Base-by-base conservation (phyloP, 306 rosid genomes). In the Prunus kanzakura region DNA sequence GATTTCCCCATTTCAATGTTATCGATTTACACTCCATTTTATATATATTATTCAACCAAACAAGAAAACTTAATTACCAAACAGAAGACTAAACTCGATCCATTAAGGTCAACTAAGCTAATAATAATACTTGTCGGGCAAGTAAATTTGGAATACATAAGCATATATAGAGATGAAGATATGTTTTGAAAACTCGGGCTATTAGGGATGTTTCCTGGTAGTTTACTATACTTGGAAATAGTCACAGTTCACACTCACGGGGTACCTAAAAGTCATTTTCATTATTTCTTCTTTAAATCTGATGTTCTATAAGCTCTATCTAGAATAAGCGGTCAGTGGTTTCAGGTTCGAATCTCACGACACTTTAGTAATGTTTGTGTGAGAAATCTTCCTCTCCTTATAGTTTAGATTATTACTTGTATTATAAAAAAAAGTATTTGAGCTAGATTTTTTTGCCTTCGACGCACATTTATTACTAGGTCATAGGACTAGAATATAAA, bases 331-430 rank as follows among this genome's bases (percentile, higher is more conserved):
- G 9, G 8, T 38, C 0, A 32, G 7, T 32, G 7, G 8, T 32
- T 32, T 32, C 0, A 32, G 0, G 1, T 32, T 32, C 7, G 7
- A 32, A 32, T 32, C 1, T 32, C 7, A 5, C 0, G 7, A 5
- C 0, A 32, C 6, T 0, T 32, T 32, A 6, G 0, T 32, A 32
- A 32, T 32, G 0, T 32, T 32, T 32, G 7, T 32, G 38, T 32
- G 7, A 32, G 38, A 32, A 32, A 32, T 32, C 8, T 32, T 1
- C 1, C 1, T 35, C 8, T 0, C 0, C 0, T 35, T 35, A 5
- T 35, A 35, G 0, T 35, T 35, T 35, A 35, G 0, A 35, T 35
- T 35, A 35, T 35, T 35, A 35, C 0, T 35, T 35, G 8, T 35
- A 35, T 35, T 6, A 1, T 29, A 1, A 35, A 6, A 35, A 35